Conservation (phyloP, 148 eudicot genomes). For the Spergularia marina region DNA sequence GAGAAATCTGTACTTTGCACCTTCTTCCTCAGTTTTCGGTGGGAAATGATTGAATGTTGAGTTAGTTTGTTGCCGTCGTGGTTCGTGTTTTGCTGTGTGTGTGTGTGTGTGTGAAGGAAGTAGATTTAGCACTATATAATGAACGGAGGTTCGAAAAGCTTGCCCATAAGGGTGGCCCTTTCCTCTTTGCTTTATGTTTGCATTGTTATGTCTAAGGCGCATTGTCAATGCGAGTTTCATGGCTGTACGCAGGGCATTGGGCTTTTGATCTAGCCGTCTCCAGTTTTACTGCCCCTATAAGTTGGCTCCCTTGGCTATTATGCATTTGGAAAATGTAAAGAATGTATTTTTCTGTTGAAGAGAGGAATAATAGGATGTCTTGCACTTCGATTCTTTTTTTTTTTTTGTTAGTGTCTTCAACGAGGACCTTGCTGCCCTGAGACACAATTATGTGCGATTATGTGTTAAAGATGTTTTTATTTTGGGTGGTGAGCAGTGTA, state of each 20-base stretch:
- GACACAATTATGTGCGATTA: too few species aligned
- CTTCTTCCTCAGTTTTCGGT: too few species aligned
- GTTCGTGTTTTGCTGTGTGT: neutral
- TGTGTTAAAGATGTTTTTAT: too few species aligned
- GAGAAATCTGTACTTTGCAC: too few species aligned
- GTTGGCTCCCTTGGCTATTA: neutral
- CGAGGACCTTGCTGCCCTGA: too few species aligned
- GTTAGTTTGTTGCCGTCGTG: neutral
- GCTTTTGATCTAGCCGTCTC: neutral
- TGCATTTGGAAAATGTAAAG: neutral
- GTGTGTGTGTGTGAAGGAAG: neutral
- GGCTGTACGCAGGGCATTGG: neutral
- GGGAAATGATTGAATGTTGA: too few species aligned
- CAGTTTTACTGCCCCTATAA: neutral
- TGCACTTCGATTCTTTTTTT: neutral
- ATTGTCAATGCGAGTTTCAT: neutral
- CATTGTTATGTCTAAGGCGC: too few species aligned
- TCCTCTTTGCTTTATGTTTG: too few species aligned
- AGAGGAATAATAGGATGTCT: neutral
- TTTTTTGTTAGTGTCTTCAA: too few species aligned
- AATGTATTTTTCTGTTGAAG: neutral
- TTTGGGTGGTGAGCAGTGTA: too few species aligned
- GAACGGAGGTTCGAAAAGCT: neutral
- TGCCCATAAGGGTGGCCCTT: too few species aligned
- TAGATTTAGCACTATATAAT: neutral